Conservation (phyloP, 106 monocot species). For the Dendrobium huoshanense region DNA sequence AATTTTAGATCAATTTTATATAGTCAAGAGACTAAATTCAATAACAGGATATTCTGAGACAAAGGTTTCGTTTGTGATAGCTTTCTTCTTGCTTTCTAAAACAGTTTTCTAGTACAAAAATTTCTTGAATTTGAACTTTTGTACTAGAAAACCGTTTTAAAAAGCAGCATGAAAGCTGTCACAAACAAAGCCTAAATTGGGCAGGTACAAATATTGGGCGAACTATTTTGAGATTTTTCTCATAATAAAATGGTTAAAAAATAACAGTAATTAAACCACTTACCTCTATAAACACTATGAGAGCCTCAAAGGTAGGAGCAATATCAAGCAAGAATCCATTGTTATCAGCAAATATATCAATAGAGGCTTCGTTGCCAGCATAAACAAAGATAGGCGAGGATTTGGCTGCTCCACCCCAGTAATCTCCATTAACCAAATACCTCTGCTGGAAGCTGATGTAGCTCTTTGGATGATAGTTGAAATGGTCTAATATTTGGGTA, state of each 20-base stretch:
- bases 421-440: constrained; percentile 63
- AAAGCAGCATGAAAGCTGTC: too few relatives aligned
- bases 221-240: background rate
- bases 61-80: too few relatives aligned
- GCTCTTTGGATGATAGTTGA: constrained; percentile 62
- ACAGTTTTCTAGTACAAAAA: too few relatives aligned
- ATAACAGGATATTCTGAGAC: too few relatives aligned
- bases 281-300: constrained; percentile 93
- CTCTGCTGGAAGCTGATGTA: constrained; percentile 65
- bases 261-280: too few relatives aligned
- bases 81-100: too few relatives aligned
- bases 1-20: too few relatives aligned
- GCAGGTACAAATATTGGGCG: too few relatives aligned
- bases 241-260: background rate
- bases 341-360: constrained; percentile 78
- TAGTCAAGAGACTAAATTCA: too few relatives aligned
- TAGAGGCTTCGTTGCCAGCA: constrained; percentile 86
- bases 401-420: constrained; percentile 52
- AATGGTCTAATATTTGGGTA: constrained; percentile 87
- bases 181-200: too few relatives aligned
- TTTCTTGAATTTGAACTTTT: too few relatives aligned
- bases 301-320: constrained; percentile 70
- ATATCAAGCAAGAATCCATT: constrained; percentile 85
- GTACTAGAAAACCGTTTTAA: too few relatives aligned
- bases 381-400: constrained; percentile 84